Evolutionary conservation across 2,329 filamentous ascomycete species (phyloP).

Genomic region (Massarina eburnea): DNA sequence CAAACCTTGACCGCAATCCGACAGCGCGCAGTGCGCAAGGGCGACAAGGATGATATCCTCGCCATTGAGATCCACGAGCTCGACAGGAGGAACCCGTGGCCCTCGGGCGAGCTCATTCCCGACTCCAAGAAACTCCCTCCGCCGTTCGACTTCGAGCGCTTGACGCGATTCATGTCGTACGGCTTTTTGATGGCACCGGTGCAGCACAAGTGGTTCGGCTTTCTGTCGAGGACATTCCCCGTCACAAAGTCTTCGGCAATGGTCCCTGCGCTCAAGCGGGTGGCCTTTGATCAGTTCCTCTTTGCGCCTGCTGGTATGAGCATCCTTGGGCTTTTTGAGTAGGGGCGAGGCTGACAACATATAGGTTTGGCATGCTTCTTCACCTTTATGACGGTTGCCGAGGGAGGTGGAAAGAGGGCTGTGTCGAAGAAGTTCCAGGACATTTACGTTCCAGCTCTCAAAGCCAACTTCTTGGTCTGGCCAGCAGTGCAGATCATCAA

Average conservation of each 20-base stretch:
- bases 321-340: neutral
- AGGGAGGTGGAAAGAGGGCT: slow-evolving; percentile 82
- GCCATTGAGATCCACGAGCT: slow-evolving; percentile 89
- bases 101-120: slow-evolving; percentile 67
- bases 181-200: slow-evolving; percentile 94
- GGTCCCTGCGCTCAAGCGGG: slow-evolving; percentile 80
- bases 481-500: slow-evolving; percentile 95
- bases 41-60: slow-evolving; percentile 68
- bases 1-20: slow-evolving; percentile 87
- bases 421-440: slow-evolving; percentile 84
- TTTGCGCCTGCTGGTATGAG: slow-evolving; percentile 83
- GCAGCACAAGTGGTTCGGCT: slow-evolving; percentile 94
- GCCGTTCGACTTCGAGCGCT: slow-evolving; percentile 91
- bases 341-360: neutral
- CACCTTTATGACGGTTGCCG: slow-evolving; percentile 92
- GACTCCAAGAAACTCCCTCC: slow-evolving; percentile 66
- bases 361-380: slow-evolving; percentile 82
- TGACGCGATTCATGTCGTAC: slow-evolving; percentile 95
- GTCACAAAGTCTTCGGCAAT: slow-evolving; percentile 76
- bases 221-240: slow-evolving; percentile 80
- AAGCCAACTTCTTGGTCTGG: slow-evolving; percentile 96
- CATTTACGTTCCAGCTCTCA: slow-evolving; percentile 90
- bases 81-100: slow-evolving; percentile 73
- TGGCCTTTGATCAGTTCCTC: slow-evolving; percentile 87
- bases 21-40: slow-evolving; percentile 65